Conservation (phyloP, 2,329 filamentous ascomycete genomes). For the Curvularia lunata region DNA sequence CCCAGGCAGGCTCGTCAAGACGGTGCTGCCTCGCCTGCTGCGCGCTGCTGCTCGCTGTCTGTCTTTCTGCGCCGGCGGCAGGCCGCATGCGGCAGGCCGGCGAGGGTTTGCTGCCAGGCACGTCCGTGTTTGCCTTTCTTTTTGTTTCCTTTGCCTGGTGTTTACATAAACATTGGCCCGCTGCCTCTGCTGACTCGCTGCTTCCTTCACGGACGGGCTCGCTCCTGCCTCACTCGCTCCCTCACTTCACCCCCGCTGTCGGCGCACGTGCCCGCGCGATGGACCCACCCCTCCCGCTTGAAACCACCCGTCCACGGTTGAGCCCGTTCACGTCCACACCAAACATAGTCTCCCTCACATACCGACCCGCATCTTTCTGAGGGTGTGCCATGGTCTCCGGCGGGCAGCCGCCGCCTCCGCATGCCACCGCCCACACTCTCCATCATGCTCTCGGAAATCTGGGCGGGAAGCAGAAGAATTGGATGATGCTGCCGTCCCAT, state of each 20-base stretch:
- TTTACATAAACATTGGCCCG: not conserved
- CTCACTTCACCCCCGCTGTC: not conserved
- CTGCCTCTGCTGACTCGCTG: not conserved
- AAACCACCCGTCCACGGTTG: not conserved
- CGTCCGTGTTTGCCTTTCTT: not conserved
- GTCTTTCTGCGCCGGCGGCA: not conserved
- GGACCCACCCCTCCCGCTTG: not conserved
- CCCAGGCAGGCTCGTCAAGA: not conserved
- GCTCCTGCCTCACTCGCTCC: not conserved
- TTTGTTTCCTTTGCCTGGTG: not conserved
- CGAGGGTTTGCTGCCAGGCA: not conserved
- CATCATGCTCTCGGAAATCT: constrained; percentile 39
- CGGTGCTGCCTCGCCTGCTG: not conserved
- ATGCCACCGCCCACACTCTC: constrained; percentile 32
- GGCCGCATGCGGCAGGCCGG: not conserved
- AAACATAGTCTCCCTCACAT: constrained; percentile 1
- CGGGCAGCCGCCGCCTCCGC: constrained; percentile 8
- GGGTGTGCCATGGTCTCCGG: constrained; percentile 19
- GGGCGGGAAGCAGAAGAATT: constrained; percentile 40
- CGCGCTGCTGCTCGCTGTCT: not conserved
- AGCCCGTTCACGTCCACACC: not conserved
- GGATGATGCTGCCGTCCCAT: constrained; percentile 32
- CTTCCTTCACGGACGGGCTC: not conserved
- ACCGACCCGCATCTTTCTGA: not conserved
- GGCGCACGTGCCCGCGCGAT: constrained; percentile 1